Percentiles rank a stretch among this genome's conserved stretches.
Conservation (phyloP, 139 green algal species). For the Chlorella sp. region DNA sequence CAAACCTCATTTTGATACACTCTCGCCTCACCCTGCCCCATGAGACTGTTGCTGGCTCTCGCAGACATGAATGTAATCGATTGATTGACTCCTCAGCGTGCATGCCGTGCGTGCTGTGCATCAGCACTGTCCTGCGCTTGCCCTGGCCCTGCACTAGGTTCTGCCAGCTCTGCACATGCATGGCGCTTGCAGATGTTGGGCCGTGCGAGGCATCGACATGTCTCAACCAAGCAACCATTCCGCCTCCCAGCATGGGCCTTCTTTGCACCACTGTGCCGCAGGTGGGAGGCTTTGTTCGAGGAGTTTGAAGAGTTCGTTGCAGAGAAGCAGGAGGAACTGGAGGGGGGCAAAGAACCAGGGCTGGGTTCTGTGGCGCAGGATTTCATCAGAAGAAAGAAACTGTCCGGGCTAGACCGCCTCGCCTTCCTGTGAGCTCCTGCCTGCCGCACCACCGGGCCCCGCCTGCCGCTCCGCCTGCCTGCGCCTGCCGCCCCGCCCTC, state of each 20-base stretch:
- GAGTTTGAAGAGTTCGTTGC: neutral
- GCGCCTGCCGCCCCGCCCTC: neutral
- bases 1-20: neutral
- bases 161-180: too few species aligned
- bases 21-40: too few species aligned
- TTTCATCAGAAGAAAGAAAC: neutral
- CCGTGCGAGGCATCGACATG: too few species aligned
- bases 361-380: neutral
- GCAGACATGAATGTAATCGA: neutral
- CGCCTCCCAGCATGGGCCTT: too few species aligned
- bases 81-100: too few species aligned
- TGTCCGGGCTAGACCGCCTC: neutral
- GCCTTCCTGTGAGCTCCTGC: neutral
- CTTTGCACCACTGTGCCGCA: neutral
- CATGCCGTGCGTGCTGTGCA: too few species aligned
- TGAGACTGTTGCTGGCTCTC: too few species aligned
- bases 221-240: too few species aligned
- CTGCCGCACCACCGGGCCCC: neutral
- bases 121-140: too few species aligned
- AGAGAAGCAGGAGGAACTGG: neutral
- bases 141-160: too few species aligned
- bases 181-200: too few species aligned
- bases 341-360: neutral
- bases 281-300: conserved; percentile 1
- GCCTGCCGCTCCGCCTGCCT: neutral